Evolutionary conservation across 1,139 yeast genomes (phyloP).

Genomic region (Eremothecium gossypii): DNA sequence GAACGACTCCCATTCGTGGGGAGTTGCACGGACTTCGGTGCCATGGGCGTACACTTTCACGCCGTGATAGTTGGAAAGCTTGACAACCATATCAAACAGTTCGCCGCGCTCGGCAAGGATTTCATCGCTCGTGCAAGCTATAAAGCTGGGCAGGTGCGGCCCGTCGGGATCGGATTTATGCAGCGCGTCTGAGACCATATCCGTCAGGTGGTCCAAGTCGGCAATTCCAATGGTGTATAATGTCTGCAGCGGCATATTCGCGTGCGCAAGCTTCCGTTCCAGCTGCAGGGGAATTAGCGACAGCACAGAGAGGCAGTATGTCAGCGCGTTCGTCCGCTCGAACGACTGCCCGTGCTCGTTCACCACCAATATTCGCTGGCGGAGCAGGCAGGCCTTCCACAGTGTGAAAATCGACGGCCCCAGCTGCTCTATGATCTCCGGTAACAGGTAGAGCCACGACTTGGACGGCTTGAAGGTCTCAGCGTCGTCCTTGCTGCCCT

Average conservation of each 20-base stretch:
- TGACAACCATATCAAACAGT: constrained; percentile 45
- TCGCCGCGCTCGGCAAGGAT: constrained; percentile 48
- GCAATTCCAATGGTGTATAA: constrained; percentile 58
- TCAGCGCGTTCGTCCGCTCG: constrained; percentile 38
- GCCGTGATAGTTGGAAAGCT: constrained; percentile 25
- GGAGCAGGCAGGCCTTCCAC: constrained; percentile 58
- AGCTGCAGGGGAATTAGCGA: constrained; percentile 36
- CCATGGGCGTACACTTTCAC: constrained; percentile 16
- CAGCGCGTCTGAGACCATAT: constrained; percentile 13
- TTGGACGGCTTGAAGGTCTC: background rate
- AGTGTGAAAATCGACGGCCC: constrained; percentile 69
- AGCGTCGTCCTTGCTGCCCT: background rate
- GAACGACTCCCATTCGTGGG: constrained; percentile 28
- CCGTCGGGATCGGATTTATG: constrained; percentile 10
- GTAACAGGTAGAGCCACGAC: constrained; percentile 1
- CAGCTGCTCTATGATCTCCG: constrained; percentile 25
- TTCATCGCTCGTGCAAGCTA: constrained; percentile 68
- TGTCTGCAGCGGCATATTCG: constrained; percentile 35
- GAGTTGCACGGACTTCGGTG: constrained; percentile 30
- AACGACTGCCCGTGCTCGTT: constrained; percentile 34
- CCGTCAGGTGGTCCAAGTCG: constrained; percentile 36
- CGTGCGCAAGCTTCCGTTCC: constrained; percentile 21
- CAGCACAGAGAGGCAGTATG: constrained; percentile 40
- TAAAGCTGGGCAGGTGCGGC: constrained; percentile 32
- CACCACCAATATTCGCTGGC: constrained; percentile 54